phyloP scores from a whole-genome alignment of 208 protist species.

The Blastocrithidia nonstop region DNA sequence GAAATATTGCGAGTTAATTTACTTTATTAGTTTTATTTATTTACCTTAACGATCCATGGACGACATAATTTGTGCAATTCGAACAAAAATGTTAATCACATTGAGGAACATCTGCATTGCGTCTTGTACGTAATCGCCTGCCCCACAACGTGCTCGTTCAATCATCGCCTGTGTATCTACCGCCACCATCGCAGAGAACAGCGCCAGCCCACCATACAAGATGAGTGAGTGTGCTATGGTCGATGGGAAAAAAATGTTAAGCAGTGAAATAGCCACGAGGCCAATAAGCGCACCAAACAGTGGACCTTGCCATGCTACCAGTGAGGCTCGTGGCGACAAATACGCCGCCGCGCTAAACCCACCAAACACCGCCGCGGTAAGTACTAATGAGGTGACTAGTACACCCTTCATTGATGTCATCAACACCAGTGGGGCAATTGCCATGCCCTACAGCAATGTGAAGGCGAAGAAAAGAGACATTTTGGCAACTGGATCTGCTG shows the following conservation, averaged over 20 bases:
- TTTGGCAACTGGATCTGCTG: constrained; percentile 50
- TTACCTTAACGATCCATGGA: constrained; percentile 15
- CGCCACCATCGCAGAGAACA: constrained; percentile 73
- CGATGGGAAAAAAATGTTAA: constrained; percentile 80
- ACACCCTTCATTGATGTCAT: constrained; percentile 64
- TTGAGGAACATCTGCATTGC: constrained; percentile 75
- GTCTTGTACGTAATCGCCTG: constrained; percentile 70
- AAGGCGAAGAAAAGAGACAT: constrained; percentile 67
- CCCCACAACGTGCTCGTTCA: constrained; percentile 69
- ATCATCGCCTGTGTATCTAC: constrained; percentile 83
- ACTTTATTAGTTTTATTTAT: not conserved
- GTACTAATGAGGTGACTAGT: constrained; percentile 53
- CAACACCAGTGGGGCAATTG: constrained; percentile 58
- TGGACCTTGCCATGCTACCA: constrained; percentile 73
- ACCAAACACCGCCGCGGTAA: constrained; percentile 70
- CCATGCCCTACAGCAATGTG: constrained; percentile 71
- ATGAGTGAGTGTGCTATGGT: constrained; percentile 72
- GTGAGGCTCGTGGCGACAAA: constrained; percentile 53
- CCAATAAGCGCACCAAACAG: constrained; percentile 75
- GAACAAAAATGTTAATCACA: constrained; percentile 80
- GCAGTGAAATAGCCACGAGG: constrained; percentile 60
- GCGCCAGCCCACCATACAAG: constrained; percentile 73
- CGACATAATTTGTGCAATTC: constrained; percentile 75
- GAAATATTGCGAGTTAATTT: no score
- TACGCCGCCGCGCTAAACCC: constrained; percentile 79